Percentiles rank a stretch among this genome's conserved stretches.
These are phyloP conservation scores for Cryptosporidium ubiquitum DNA, from an alignment of 169 alveolate genomes.

Conservation along the genomic window DNA sequence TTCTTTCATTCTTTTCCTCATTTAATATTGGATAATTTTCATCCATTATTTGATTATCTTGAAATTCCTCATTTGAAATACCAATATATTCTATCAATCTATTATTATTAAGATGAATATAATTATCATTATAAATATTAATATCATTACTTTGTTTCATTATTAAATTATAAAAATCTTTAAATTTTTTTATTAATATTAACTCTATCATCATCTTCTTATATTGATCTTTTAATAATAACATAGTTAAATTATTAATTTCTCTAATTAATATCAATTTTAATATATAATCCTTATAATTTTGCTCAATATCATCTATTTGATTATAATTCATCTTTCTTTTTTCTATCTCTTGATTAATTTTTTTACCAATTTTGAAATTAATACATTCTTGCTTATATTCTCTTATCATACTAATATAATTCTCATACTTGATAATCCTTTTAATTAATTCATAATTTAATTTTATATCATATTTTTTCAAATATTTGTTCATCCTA, in stretches of 20 bases:
- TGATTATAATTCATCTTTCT: too few relatives aligned
- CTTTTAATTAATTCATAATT: conserved; percentile 73
- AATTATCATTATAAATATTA: too few relatives aligned
- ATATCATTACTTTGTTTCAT: background rate
- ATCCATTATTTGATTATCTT: conserved; percentile 75
- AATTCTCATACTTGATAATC: conserved; percentile 58
- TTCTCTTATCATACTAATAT: background rate
- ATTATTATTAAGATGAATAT: background rate
- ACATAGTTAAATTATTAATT: background rate
- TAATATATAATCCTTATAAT: conserved; percentile 9
- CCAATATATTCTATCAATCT: conserved; percentile 14
- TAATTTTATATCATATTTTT: background rate
- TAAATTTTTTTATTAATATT: conserved; percentile 8
- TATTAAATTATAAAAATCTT: background rate
- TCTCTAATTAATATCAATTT: conserved; percentile 1
- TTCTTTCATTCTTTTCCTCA: conserved; percentile 75
- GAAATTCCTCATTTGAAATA: conserved; percentile 62
- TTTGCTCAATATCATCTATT: background rate
- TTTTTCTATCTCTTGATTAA: background rate
- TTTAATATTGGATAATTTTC: conserved; percentile 64
- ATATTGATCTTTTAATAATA: background rate
- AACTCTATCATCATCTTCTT: background rate
- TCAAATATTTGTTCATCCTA: background rate
- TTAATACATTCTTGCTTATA: background rate
- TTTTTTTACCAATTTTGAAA: background rate